Base-by-base conservation (phyloP, 352 stramenopile species). In the Globisporangium emineosum region DNA sequence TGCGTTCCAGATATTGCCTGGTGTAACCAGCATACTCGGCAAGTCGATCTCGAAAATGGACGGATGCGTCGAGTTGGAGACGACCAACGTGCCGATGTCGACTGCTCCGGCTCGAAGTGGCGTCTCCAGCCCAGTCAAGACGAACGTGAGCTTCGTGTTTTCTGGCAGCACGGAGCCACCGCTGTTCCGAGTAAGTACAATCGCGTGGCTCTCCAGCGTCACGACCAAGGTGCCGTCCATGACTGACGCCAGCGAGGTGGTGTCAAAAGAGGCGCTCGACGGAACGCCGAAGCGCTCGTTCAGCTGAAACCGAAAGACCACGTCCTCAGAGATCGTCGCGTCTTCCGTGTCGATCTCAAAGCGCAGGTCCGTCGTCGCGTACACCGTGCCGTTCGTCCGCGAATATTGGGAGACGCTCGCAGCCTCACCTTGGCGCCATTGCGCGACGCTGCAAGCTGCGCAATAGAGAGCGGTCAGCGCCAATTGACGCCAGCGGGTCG, bases 361-460 rank as follows among this genome's bases (percentile, higher is more conserved):
- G 17, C 54, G 50, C 5, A 84, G 49, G 29, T 42, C 55, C 2
- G 72, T 21, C 1, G 56, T 17, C 15, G 67, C 64, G 30, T 43
- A n/a, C 50, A 73, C 70, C 13, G 74, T 76, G 52, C 51, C 47
- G 54, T 79, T 85, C 17, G 40, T 70, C 71, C 69, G 78, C 30
- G 64, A 57, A 19, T 37, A n/a, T 60, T 1, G 32, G 4, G 2
- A 47, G 47, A 68, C 17, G 23, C 12, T 51, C 8, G 56, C 49
- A 2, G 63, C 63, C 1, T 56, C 52, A 3, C 40, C 61, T n/a
- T 27, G 40, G 13, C 30, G 2, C 19, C 30, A 23, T 25, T 8
- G 5, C 8, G 23, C 12, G 6, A 40, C 19, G 27, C 3, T 25
- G 40, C 19, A 21, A 13, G 27, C 57, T n/a, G 30, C 33, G 21